Percentiles rank a stretch among this genome's conserved stretches.
Conservation (phyloP, 2,329 filamentous ascomycete species). For the Neofusicoccum kwambonambiense region DNA sequence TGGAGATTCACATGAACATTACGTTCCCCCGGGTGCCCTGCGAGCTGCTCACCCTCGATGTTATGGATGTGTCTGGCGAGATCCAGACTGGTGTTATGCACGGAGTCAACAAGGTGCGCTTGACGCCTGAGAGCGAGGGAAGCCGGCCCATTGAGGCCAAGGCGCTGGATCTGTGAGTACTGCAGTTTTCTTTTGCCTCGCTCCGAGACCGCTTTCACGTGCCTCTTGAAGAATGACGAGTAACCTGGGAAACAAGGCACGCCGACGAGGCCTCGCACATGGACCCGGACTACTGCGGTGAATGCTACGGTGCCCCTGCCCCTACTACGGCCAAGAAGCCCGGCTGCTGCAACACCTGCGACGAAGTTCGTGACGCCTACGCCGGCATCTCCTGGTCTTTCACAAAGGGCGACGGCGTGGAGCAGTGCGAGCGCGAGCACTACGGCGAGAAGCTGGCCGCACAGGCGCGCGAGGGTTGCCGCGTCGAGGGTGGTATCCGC, state of each 20-base stretch:
- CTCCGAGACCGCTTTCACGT: too few species aligned
- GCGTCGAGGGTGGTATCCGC: constrained; percentile 84
- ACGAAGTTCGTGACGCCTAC: constrained; percentile 94
- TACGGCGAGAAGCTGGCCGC: constrained; percentile 85
- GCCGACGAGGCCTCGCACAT: constrained; percentile 70
- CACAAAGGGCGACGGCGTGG: constrained; percentile 84
- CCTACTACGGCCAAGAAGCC: constrained; percentile 70
- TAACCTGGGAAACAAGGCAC: constrained; percentile 51
- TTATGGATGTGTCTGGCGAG: constrained; percentile 98
- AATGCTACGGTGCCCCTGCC: constrained; percentile 81
- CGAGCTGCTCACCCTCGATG: constrained; percentile 92
- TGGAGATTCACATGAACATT: constrained; percentile 98
- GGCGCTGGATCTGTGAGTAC: constrained; percentile 39
- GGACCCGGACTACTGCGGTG: constrained; percentile 87
- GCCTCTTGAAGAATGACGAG: not conserved
- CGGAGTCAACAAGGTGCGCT: constrained; percentile 85
- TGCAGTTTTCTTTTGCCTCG: not conserved
- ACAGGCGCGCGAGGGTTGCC: constrained; percentile 88
- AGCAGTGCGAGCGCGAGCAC: constrained; percentile 93
- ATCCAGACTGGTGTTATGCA: constrained; percentile 93
- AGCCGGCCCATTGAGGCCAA: constrained; percentile 52
- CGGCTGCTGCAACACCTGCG: constrained; percentile 97
- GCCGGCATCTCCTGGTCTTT: constrained; percentile 89
- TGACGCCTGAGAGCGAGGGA: constrained; percentile 70
- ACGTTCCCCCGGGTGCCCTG: constrained; percentile 93